Base-by-base conservation (phyloP, 2,329 filamentous ascomycete species). In the Fusarium chlamydosporum region DNA sequence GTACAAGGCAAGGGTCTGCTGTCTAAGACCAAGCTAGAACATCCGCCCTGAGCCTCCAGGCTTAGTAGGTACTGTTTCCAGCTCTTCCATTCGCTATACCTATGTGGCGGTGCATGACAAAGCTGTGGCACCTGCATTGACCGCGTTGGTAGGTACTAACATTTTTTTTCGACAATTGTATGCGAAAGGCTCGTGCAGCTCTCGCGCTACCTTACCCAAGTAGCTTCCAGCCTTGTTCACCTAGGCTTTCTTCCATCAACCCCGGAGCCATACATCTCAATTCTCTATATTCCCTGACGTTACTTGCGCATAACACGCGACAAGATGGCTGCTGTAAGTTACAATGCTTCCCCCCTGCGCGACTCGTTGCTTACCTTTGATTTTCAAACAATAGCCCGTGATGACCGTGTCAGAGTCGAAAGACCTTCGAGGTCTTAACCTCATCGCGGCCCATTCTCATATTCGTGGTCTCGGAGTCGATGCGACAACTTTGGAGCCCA, bases 371-470 rank as follows among this genome's bases (percentile, higher is more conserved):
- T 76, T 57, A 75, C 62, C 40, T 23, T 72, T 63, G 66, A 53
- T 55, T 55, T 54, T 58, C 57, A 65, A 51, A 40, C 47, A 38
- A 47, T 71, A 89, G 86, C 85, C 85, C 71, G 84, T 89, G 67
- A 82, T 89, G 77, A 98, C 96, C 75, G 90, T 98, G 80, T 92
- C 94, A 78, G 95, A 98, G 86, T 92, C 89, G 81, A 97, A 96
- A 83, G 95, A 98, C 88, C 91, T 98, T 78, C 91, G 94, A 74
- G 94, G 94, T 70, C 90, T 99, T 77, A 98, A 97, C 82, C 91
- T 99, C 82, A 97, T 99, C 80, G 96, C 96, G 66, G 95, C 96
- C 62, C 96, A 99, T 84, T 99, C 96, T 59, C 96, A 99, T 81
- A 97, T 99, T 77, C 92, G 94, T 76, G 96, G 96, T 47, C 89